A percentile compares a stretch with the other conserved stretches of the same genome.
These are phyloP conservation scores for Peribolospora baueri DNA, from an alignment of 768 basidiomycete genomes.

Conservation along the genomic window DNA sequence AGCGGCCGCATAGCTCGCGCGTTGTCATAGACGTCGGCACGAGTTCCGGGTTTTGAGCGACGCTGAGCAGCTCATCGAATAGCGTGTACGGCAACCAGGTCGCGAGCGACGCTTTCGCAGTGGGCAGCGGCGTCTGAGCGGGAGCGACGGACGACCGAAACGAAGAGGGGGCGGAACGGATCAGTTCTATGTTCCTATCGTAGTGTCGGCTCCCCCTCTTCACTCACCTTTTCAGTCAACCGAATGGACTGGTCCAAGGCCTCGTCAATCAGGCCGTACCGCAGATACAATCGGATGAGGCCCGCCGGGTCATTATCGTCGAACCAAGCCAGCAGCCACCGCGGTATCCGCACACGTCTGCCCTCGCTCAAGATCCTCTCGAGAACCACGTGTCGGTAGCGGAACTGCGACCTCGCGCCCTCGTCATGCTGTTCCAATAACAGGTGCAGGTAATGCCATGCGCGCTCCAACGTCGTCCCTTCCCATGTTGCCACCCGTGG, in stretches of 20 bases:
- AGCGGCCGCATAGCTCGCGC: no score
- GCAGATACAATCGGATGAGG: constrained; percentile 51
- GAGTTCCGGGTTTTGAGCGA: neutral
- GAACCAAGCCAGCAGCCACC: constrained; percentile 57
- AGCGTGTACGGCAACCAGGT: constrained; percentile 68
- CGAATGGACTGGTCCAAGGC: constrained; percentile 50
- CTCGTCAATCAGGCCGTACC: constrained; percentile 51
- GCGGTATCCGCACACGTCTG: constrained; percentile 34
- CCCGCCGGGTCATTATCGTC: constrained; percentile 44
- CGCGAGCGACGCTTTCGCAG: constrained; percentile 30
- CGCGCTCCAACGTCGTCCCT: constrained; percentile 51
- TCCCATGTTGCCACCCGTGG: constrained; percentile 51
- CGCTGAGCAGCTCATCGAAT: constrained; percentile 49
- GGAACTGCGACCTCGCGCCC: constrained; percentile 35
- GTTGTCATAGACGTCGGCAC: no score
- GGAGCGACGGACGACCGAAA: neutral
- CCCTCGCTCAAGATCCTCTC: constrained; percentile 52
- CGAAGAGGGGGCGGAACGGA: neutral
- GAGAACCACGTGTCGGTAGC: constrained; percentile 49
- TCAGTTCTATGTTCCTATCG: no score
- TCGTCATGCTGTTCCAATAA: constrained; percentile 56
- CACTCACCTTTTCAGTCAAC: constrained; percentile 44
- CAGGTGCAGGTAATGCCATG: constrained; percentile 67
- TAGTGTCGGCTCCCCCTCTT: no score
- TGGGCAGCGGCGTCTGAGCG: constrained; percentile 24